Conservation (phyloP, 345 rosid genomes). For the Eucalyptus microcorys region DNA sequence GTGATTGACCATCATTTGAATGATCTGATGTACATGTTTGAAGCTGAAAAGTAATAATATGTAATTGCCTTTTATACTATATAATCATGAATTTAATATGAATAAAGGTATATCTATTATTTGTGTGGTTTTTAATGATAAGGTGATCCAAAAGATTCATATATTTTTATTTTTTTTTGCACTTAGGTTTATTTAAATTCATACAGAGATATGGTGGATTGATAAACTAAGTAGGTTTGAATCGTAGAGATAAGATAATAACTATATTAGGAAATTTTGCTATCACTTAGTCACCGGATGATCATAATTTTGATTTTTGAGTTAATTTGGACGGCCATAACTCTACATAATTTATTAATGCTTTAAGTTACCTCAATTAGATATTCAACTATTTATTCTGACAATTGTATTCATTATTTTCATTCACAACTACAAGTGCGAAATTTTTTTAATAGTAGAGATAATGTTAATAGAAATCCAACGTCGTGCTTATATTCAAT, state of each 20-base stretch:
- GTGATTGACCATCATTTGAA: no score
- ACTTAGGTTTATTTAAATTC: no score
- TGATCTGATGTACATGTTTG: accelerated
- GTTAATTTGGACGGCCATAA: not conserved
- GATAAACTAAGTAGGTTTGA: no score
- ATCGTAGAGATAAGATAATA: no score
- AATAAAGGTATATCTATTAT: no score
- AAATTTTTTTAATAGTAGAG: not conserved
- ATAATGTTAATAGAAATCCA: not conserved
- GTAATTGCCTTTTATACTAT: no score
- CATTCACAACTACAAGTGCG: not conserved
- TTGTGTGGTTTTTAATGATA: no score
- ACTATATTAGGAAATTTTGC: no score
- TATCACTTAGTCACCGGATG: not conserved
- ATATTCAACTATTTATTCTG: not conserved
- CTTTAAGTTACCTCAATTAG: not conserved
- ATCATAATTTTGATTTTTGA: not conserved
- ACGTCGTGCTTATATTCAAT: not conserved
- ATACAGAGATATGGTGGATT: no score
- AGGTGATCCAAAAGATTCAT: no score
- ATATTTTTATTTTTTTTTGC: no score
- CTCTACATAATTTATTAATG: not conserved
- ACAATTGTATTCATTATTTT: not conserved
- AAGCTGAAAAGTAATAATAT: accelerated
- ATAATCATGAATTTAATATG: no score